A percentile compares a stretch with the other conserved stretches of the same genome.
Evolutionary conservation across 192 early-diverging fungal species (phyloP).

Genomic region (Spizellomyces sp.): DNA sequence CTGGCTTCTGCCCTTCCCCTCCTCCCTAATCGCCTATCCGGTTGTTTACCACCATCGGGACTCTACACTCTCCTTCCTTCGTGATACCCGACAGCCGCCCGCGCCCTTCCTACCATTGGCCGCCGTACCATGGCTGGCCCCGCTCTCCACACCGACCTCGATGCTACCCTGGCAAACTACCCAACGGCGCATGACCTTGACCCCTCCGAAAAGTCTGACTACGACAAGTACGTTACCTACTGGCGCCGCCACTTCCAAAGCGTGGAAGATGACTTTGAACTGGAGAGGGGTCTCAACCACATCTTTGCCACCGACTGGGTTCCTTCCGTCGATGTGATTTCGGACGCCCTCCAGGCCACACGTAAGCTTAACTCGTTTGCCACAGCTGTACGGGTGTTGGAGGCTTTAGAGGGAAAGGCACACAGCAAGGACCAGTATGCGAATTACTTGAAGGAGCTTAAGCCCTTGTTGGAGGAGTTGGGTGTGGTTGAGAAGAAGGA

Average conservation of each 20-base stretch:
- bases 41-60: no score
- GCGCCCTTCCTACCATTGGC: background rate
- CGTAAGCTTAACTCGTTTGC: constrained; percentile 93
- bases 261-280: constrained; percentile 93
- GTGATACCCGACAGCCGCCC: no score
- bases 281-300: constrained; percentile 97
- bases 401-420: constrained; percentile 90
- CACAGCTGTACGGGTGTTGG: constrained; percentile 91
- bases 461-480: constrained; percentile 83
- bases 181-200: constrained; percentile 47
- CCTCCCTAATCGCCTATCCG: no score
- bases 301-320: constrained; percentile 95
- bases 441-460: constrained; percentile 86
- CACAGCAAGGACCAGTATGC: constrained; percentile 84
- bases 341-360: constrained; percentile 86
- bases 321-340: constrained; percentile 85
- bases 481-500: constrained; percentile 89
- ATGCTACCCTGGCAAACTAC: constrained; percentile 31
- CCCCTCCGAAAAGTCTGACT: constrained; percentile 52
- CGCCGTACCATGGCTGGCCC: constrained; percentile 10
- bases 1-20: no score
- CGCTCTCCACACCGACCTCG: constrained; percentile 24
- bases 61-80: no score
- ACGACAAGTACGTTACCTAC: constrained; percentile 53
- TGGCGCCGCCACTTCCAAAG: constrained; percentile 55